Conservation (phyloP, 805 yeast species). For the Kodamaea lidongshanica region DNA sequence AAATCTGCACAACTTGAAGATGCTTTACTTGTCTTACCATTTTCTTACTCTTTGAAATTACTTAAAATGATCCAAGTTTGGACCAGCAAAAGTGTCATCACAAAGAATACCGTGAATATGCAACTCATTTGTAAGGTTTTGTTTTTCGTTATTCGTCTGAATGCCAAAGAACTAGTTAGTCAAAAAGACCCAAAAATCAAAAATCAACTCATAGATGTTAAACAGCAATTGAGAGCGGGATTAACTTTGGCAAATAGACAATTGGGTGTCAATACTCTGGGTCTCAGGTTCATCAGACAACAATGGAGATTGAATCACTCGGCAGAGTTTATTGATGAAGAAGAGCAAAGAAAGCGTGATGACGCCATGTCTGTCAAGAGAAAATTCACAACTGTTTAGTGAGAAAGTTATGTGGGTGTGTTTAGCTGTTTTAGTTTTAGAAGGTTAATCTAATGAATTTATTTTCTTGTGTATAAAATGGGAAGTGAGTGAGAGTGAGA, state of each 20-base stretch:
- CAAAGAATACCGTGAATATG: constrained; percentile 44
- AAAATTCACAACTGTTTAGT: constrained; percentile 52
- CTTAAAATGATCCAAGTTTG: constrained; percentile 71
- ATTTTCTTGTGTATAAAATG: too few species aligned
- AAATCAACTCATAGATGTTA: constrained; percentile 58
- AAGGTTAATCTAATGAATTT: too few species aligned
- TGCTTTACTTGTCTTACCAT: constrained; percentile 85
- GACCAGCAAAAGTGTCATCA: constrained; percentile 43
- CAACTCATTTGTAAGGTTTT: constrained; percentile 68
- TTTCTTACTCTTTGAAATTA: constrained; percentile 69
- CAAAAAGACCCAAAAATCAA: constrained; percentile 62
- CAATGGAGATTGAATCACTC: constrained; percentile 79
- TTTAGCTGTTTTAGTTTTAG: too few species aligned
- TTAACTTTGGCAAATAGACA: constrained; percentile 48
- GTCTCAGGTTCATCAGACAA: constrained; percentile 62
- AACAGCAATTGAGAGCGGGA: constrained; percentile 51
- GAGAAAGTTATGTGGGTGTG: too few species aligned
- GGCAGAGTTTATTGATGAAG: constrained; percentile 65
- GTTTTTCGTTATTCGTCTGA: constrained; percentile 65
- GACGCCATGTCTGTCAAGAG: constrained; percentile 64
- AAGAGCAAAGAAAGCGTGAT: constrained; percentile 47
- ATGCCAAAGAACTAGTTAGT: constrained; percentile 71
- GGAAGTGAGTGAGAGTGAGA: constrained; percentile 5
- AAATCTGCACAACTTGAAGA: constrained; percentile 86
- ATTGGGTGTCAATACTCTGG: constrained; percentile 81